Evolutionary conservation across 495 filamentous ascomycete genomes (phyloP), one percentile per base, ranked within the genome.

Genomic region (Aspergillus funiculosus): DNA sequence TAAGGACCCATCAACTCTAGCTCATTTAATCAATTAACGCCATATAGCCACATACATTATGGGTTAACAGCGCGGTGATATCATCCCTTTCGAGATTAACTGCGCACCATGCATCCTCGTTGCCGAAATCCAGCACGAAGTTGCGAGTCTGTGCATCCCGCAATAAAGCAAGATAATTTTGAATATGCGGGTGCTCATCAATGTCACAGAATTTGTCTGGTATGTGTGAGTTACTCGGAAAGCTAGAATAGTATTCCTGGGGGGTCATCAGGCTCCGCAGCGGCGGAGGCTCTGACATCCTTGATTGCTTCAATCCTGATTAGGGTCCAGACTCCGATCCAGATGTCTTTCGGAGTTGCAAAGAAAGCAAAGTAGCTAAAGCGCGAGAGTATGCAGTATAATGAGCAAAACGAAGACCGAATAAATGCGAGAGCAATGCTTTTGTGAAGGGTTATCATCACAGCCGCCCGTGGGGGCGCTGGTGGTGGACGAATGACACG

Each of bases 91-190:
- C 53, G 22, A 88, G 48, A 58, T 90, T 68, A 25, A 79, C 76
- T 4, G 78, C 80, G 51, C 79, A 79, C 53, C 66, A 78, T 11
- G 83, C 82, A 50, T 73, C 68, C 8, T 81, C 69, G 17, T 73
- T 73, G 22, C 82, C 80, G 61, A 88, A 89, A 42, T 88, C 82
- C 10, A 90, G 67, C 14, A 84, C 76, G 53, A 90, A 88, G 51
- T 83, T 87, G 9, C 46, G 58, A 4, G 77, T 79, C 3, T 58
- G 46, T 14, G 60, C 48, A n/a, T 68, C 52, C 25, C 60, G 39
- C 1, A 76, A 58, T 13, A 59, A 56, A 4, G 48, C 30, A 42
- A 72, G 55, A 31, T 67, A 67, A 5, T 57, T 22, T 13, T 55
- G 24, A 52, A 81, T 82, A 43, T 77, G 61, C 0, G 48, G 48